Base-by-base conservation (phyloP, 305 asterid species). In the Solanum chacoense region DNA sequence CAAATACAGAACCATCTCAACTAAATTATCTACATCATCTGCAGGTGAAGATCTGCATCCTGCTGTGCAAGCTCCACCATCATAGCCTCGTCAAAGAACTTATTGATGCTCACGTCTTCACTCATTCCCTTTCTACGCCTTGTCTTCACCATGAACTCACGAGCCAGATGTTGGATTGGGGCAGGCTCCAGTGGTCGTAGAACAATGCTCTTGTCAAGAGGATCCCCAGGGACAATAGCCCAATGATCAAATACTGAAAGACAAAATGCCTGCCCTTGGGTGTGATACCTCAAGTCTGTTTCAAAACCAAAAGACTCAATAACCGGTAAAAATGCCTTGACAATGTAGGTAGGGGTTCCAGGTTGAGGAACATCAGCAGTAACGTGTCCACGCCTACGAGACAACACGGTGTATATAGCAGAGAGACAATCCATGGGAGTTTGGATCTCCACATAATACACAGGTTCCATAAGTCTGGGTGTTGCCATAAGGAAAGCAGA, bases 61-160 rank as follows among this genome's bases (percentile, higher is more conserved):
- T 96, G 99, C 87, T 94, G 98, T 26, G 99, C 99, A 69, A 97
- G 96, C 91, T 97, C 98, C 78, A 93, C 97, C 91, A 96, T 95
- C 99, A 97, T 97, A 20, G 98, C 99, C 91, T 97, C 99, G 5
- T 97, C 99, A 16, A 96, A 97, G 92, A 96, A 97, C 91, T 97
- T 97, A 88, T 95, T 96, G 88, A 96, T 95, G 93, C 96, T 94
- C 69, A 95, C 99, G 76, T 96, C 99, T 89, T 97, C 99, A 3
- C 99, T 96, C 99, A 97, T 97, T 85, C 99, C 99, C 99, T 97
- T 97, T 37, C 99, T 95, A 87, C 98, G 99, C 92, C 99, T 93
- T 16, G 99, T 97, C 93, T 97, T 97, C 87, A 97, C 99, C 99
- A 97, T 96, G 90, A 97, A 97, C 88, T 97, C 99, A 59, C 99